These are phyloP conservation scores for Citrus glauca DNA, from an alignment of 345 rosid genomes.

Conservation along the genomic window DNA sequence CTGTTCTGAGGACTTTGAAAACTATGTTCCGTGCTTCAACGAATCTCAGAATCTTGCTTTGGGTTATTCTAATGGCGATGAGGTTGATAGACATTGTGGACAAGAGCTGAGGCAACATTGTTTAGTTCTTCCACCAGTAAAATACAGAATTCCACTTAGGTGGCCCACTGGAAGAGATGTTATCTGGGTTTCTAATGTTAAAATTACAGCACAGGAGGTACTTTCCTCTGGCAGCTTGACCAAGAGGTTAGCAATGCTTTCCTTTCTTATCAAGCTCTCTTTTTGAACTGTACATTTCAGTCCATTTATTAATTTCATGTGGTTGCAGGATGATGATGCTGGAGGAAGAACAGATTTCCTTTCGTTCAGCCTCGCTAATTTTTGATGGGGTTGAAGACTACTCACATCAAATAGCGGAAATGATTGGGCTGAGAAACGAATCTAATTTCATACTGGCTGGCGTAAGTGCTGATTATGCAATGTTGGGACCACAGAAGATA, in stretches of 20 bases:
- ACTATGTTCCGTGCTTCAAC: conserved; percentile 84
- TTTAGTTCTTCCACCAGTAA: conserved; percentile 64
- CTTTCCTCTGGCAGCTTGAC: conserved; percentile 93
- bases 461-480: conserved; percentile 39
- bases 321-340: conserved; percentile 90
- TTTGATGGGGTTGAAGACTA: conserved; percentile 97
- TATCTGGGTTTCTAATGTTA: conserved; percentile 85
- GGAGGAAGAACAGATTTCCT: conserved; percentile 94
- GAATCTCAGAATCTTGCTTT: conserved; percentile 52
- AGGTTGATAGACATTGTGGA: conserved; percentile 62
- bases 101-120: conserved; percentile 53
- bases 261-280: background rate
- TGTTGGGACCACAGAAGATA: background rate
- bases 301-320: conserved; percentile 13
- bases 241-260: conserved; percentile 57
- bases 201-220: conserved; percentile 86
- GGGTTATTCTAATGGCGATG: conserved; percentile 53
- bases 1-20: conserved; percentile 67
- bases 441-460: conserved; percentile 85
- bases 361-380: conserved; percentile 81
- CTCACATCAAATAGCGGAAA: conserved; percentile 95
- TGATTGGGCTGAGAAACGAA: conserved; percentile 87
- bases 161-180: conserved; percentile 98
- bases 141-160: conserved; percentile 84
- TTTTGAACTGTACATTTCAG: conserved; percentile 1